Percentiles rank a stretch among this genome's conserved stretches.
Conservation (phyloP, 306 rosid genomes). For the Glycine soja region DNA sequence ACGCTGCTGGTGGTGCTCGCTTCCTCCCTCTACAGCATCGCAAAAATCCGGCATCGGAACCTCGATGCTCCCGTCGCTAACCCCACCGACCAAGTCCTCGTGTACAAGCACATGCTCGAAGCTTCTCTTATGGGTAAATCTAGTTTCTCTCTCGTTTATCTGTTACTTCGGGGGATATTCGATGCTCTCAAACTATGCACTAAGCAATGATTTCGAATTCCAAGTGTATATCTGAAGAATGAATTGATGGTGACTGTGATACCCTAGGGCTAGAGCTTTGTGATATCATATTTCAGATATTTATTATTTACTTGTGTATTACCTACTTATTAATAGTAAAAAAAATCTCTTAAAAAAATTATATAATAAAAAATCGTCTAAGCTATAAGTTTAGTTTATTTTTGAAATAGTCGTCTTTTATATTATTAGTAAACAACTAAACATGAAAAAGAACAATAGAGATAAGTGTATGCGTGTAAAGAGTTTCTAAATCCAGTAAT, state of each 20-base stretch:
- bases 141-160: not conserved
- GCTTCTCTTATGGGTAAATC: slow-evolving; percentile 86
- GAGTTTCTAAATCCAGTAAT: too few species aligned
- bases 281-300: not conserved
- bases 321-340: too few species aligned
- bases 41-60: slow-evolving; percentile 57
- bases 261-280: not conserved
- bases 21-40: slow-evolving; percentile 59
- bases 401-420: not conserved
- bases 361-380: not conserved
- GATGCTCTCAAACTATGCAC: not conserved
- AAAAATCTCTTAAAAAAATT: too few species aligned
- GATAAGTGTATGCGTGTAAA: not conserved
- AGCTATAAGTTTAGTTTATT: too few species aligned
- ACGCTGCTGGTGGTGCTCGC: slow-evolving; percentile 56
- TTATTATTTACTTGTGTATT: too few species aligned
- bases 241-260: not conserved
- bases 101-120: slow-evolving; percentile 73
- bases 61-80: slow-evolving; percentile 53
- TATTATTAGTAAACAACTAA: not conserved
- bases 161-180: not conserved
- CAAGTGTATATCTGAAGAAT: not conserved
- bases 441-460: not conserved
- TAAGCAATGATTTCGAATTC: not conserved
- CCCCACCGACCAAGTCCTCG: slow-evolving; percentile 84